Conservation (phyloP, 2,329 filamentous ascomycete species). For the Aureobasidium musti region DNA sequence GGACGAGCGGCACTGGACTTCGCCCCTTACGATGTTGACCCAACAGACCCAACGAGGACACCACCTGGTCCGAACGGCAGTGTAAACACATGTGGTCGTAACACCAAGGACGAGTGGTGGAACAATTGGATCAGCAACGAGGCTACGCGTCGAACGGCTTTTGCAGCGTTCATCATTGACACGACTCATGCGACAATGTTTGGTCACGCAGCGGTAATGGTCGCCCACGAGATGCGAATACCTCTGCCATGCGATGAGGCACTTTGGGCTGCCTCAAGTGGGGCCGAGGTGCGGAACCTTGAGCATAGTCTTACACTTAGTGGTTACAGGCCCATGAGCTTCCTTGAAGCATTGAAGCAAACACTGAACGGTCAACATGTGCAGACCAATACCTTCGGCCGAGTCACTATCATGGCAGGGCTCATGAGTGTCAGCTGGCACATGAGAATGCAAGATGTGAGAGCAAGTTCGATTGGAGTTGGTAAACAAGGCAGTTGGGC, state of each 20-base stretch:
- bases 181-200: conserved; percentile 98
- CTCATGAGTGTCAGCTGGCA: conserved; percentile 94
- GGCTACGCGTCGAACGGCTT: conserved; percentile 83
- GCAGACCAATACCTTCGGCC: conserved; percentile 87
- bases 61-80: conserved; percentile 52
- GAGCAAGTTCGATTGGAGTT: conserved; percentile 82
- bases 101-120: conserved; percentile 88
- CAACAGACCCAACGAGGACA: conserved; percentile 51
- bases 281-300: conserved; percentile 79
- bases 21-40: conserved; percentile 70
- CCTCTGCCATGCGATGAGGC: conserved; percentile 90
- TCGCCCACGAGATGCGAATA: conserved; percentile 90
- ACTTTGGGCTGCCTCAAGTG: conserved; percentile 87
- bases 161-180: conserved; percentile 92
- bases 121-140: conserved; percentile 95
- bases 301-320: conserved; percentile 78
- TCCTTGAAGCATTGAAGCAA: conserved; percentile 86
- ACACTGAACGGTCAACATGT: conserved; percentile 85
- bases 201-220: conserved; percentile 95
- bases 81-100: conserved; percentile 49
- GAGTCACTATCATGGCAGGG: conserved; percentile 91
- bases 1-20: conserved; percentile 83
- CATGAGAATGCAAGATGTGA: conserved; percentile 93
- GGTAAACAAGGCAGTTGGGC: conserved; percentile 92
- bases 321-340: conserved; percentile 80